phyloP scores from a whole-genome alignment of 2,329 filamentous ascomycete genomes.

The Nigrograna mackinnonii region DNA sequence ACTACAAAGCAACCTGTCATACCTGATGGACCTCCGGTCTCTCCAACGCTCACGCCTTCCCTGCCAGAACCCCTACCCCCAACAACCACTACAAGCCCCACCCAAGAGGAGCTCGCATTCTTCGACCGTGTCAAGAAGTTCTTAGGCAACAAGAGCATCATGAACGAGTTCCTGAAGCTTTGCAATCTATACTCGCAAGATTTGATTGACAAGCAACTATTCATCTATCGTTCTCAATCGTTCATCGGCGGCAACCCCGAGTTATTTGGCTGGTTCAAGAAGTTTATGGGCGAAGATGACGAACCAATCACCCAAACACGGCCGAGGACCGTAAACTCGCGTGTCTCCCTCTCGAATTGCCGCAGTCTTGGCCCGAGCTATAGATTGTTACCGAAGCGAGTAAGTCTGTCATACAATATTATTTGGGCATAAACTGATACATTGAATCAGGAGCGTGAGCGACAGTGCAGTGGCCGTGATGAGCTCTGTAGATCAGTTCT shows the following conservation, averaged over 20 bases:
- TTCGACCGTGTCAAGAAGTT: conserved; percentile 98
- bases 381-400: conserved; percentile 85
- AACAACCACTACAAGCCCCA: conserved; percentile 71
- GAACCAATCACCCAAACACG: conserved; percentile 44
- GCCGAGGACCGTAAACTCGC: conserved; percentile 73
- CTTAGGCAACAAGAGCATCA: conserved; percentile 86
- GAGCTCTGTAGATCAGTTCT: conserved; percentile 91
- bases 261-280: conserved; percentile 85
- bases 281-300: conserved; percentile 77
- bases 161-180: conserved; percentile 95
- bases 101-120: conserved; percentile 84
- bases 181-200: conserved; percentile 95
- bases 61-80: conserved; percentile 87
- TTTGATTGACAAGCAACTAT: conserved; percentile 81
- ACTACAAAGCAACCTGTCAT: conserved; percentile 61
- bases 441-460: conserved; percentile 78
- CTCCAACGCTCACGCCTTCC: conserved; percentile 85
- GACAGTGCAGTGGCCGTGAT: conserved; percentile 90
- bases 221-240: conserved; percentile 79
- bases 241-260: conserved; percentile 91
- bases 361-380: conserved; percentile 96
- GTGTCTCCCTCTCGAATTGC: conserved; percentile 94
- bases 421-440: conserved; percentile 1
- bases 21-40: conserved; percentile 66
- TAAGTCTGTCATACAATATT: too few relatives aligned